These are phyloP conservation scores for Suillus plorans DNA, from an alignment of 768 basidiomycete genomes.

Conservation along the genomic window DNA sequence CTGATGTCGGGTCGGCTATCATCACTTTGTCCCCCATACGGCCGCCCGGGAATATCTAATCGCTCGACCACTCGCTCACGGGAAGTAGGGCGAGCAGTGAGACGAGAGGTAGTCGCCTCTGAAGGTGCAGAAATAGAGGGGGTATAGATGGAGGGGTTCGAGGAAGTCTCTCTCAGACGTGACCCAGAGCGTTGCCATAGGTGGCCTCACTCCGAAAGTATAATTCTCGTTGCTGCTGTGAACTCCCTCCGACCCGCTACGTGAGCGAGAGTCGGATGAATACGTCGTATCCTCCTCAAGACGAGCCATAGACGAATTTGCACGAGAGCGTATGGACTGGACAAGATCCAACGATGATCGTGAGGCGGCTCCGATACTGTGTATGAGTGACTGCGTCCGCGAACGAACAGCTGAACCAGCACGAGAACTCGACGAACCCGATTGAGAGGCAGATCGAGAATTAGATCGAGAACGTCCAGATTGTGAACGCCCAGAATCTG, in stretches of 20 bases:
- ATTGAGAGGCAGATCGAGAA: slow-evolving; percentile 24
- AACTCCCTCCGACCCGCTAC: slow-evolving; percentile 46
- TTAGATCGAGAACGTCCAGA: slow-evolving; percentile 30
- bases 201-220: slow-evolving; percentile 55
- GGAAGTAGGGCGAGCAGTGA: slow-evolving; percentile 20
- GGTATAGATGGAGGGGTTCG: slow-evolving; percentile 10
- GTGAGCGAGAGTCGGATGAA: slow-evolving; percentile 34
- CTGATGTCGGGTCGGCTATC: slow-evolving; percentile 62
- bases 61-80: slow-evolving; percentile 21
- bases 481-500: slow-evolving; percentile 30
- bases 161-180: slow-evolving; percentile 17
- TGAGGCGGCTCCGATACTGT: slow-evolving; percentile 60
- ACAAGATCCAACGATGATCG: slow-evolving; percentile 61
- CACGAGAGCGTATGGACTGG: slow-evolving; percentile 47
- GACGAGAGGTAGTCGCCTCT: slow-evolving; percentile 22
- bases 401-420: slow-evolving; percentile 58
- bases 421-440: slow-evolving; percentile 37
- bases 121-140: slow-evolving; percentile 26
- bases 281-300: slow-evolving; percentile 54
- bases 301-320: slow-evolving; percentile 69
- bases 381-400: slow-evolving; percentile 65
- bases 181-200: slow-evolving; percentile 12
- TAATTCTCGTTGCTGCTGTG: slow-evolving; percentile 62
- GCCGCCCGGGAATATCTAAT: slow-evolving; percentile 26
- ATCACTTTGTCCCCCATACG: slow-evolving; percentile 15